A percentile compares a stretch with the other conserved stretches of the same genome.
Conservation (phyloP, 768 basidiomycete species). For the Heimioporus sp. region DNA sequence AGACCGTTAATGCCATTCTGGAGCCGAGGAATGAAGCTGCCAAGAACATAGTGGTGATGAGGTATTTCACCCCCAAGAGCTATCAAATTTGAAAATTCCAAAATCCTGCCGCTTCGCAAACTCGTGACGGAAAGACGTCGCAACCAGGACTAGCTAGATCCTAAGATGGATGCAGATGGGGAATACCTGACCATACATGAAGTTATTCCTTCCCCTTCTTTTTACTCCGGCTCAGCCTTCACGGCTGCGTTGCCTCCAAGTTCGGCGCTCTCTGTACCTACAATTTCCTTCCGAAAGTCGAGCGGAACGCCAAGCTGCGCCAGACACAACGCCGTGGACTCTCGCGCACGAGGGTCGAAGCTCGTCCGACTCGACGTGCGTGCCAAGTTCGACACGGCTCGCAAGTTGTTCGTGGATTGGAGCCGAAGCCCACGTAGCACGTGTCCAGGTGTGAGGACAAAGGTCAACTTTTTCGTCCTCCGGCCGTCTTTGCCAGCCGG, state of each 20-base stretch:
- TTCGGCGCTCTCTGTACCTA: not conserved
- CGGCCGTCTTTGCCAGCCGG: slow-evolving; percentile 16
- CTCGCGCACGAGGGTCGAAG: slow-evolving; percentile 8
- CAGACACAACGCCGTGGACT: slow-evolving; percentile 27
- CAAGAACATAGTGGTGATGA: no score
- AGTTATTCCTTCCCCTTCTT: not conserved
- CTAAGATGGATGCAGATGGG: no score
- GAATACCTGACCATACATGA: no score
- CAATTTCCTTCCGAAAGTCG: slow-evolving; percentile 16
- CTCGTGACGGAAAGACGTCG: no score
- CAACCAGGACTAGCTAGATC: no score
- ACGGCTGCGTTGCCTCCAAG: not conserved
- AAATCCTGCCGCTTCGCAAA: no score
- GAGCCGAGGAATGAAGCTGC: no score
- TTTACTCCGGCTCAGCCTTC: slow-evolving; percentile 13
- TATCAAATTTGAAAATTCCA: no score
- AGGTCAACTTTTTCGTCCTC: slow-evolving; percentile 22
- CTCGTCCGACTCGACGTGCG: not conserved
- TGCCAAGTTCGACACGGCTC: not conserved
- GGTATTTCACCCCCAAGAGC: no score
- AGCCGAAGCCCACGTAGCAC: slow-evolving; percentile 36
- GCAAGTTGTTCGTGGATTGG: slow-evolving; percentile 4
- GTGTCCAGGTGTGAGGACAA: slow-evolving; percentile 39
- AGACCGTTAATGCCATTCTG: no score
- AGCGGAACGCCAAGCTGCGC: slow-evolving; percentile 29